These are phyloP conservation scores for Sambucus nigra DNA, from an alignment of 129 eudicot genomes.

Conservation along the genomic window DNA sequence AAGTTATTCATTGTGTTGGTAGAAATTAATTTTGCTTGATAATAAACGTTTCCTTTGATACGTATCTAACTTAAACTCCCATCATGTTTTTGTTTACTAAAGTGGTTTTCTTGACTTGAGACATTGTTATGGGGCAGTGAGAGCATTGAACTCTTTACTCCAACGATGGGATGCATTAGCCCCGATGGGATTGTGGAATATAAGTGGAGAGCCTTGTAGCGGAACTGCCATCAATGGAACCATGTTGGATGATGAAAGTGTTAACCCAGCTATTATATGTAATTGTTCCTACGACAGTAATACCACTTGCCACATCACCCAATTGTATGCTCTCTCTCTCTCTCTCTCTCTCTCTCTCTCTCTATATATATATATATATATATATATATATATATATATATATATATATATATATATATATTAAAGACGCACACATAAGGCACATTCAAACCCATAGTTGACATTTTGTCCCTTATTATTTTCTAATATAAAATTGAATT, in stretches of 20 bases:
- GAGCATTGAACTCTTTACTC: slow-evolving; percentile 36
- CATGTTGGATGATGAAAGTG: slow-evolving; percentile 7
- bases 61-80: neutral
- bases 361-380: no score
- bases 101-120: neutral
- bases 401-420: no score
- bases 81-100: neutral
- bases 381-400: no score
- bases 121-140: slow-evolving; percentile 21
- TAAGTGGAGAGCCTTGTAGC: slow-evolving; percentile 51
- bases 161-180: slow-evolving; percentile 32
- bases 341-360: no score
- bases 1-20: neutral
- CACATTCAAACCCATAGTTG: no score
- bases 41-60: neutral
- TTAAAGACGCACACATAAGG: no score
- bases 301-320: slow-evolving; percentile 37
- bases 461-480: no score
- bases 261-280: slow-evolving; percentile 41
- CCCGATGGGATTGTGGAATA: slow-evolving; percentile 27
- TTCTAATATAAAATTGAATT: no score
- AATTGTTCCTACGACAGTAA: slow-evolving; percentile 28
- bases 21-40: neutral
- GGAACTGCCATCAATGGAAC: slow-evolving; percentile 35
- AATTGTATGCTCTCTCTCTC: slow-evolving; percentile 23